Percentiles rank a stretch among this genome's conserved stretches.
Evolutionary conservation across 2,329 filamentous ascomycete species (phyloP).

Genomic region (Amauroascus verrucosus): DNA sequence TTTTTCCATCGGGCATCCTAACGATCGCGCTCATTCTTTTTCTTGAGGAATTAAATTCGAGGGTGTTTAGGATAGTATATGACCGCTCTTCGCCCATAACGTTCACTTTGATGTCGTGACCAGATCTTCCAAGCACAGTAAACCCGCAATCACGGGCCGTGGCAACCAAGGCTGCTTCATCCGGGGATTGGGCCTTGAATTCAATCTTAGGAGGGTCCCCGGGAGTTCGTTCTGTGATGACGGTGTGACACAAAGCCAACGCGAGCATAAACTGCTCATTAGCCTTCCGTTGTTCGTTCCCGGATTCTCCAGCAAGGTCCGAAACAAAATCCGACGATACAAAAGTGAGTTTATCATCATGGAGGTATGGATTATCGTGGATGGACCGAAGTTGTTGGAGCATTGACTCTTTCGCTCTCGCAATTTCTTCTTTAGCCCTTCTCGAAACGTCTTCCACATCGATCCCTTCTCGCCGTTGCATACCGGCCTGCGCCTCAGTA

Average conservation of each 20-base stretch:
- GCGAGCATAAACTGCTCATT: constrained; percentile 90
- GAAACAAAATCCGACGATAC: constrained; percentile 80
- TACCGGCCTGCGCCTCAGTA: constrained; percentile 89
- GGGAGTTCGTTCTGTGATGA: constrained; percentile 79
- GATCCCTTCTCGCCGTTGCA: constrained; percentile 84
- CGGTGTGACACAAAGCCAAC: constrained; percentile 89
- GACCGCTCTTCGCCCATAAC: constrained; percentile 74
- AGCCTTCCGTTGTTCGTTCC: constrained; percentile 62
- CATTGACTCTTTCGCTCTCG: constrained; percentile 62
- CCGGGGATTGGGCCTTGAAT: constrained; percentile 95
- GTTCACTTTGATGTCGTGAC: constrained; percentile 75
- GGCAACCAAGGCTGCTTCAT: constrained; percentile 86
- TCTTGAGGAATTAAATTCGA: constrained; percentile 93
- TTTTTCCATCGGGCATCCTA: constrained; percentile 80
- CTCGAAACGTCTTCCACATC: constrained; percentile 73
- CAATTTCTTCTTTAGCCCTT: constrained; percentile 66
- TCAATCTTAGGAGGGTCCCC: constrained; percentile 85
- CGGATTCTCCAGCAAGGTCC: constrained; percentile 69
- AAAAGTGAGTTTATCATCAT: constrained; percentile 84
- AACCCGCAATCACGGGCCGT: constrained; percentile 94
- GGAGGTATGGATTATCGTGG: constrained; percentile 81
- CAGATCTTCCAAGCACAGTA: constrained; percentile 70
- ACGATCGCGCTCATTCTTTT: constrained; percentile 98
- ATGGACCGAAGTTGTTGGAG: constrained; percentile 61
- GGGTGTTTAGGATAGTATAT: constrained; percentile 82